A percentile compares a stretch with the other conserved stretches of the same genome.
phyloP scores from a whole-genome alignment of 2,329 filamentous ascomycete genomes.

The Drechslerella stenobrocha region DNA sequence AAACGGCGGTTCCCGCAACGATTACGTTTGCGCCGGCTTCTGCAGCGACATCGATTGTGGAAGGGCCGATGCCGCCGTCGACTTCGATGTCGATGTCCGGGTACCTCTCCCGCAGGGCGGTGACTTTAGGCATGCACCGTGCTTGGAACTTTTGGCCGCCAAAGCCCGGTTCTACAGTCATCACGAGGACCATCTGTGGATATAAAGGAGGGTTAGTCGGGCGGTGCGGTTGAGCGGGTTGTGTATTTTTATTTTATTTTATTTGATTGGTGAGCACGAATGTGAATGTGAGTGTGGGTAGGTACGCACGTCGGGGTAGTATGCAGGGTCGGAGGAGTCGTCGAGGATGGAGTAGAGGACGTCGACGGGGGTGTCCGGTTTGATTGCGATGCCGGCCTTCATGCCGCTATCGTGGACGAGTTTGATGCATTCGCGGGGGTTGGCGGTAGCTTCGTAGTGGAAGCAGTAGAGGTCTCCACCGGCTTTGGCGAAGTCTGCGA shows the following conservation, averaged over 20 bases:
- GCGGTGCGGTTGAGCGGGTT: too few relatives aligned
- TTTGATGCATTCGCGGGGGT: conserved; percentile 80
- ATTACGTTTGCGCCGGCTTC: conserved; percentile 98
- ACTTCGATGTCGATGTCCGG: conserved; percentile 96
- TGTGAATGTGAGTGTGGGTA: conserved; percentile 6
- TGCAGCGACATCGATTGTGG: conserved; percentile 89
- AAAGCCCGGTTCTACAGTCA: conserved; percentile 98
- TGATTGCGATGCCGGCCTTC: conserved; percentile 91
- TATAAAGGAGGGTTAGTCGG: conserved; percentile 19
- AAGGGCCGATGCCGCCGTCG: conserved; percentile 84
- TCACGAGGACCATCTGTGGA: conserved; percentile 88
- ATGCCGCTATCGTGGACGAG: conserved; percentile 89
- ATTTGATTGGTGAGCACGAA: too few relatives aligned
- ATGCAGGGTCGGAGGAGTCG: conserved; percentile 66
- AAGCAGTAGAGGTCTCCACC: conserved; percentile 99
- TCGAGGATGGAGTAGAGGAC: conserved; percentile 85
- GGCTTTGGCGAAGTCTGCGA: conserved; percentile 88
- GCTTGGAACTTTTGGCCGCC: conserved; percentile 99
- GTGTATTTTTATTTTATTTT: too few relatives aligned
- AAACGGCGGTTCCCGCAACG: conserved; percentile 93
- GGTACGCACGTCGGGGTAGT: conserved; percentile 31
- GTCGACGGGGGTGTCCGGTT: conserved; percentile 86
- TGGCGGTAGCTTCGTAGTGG: conserved; percentile 93
- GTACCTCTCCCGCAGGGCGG: conserved; percentile 78
- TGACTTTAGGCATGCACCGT: conserved; percentile 89